phyloP scores from a whole-genome alignment of 352 stramenopile species.

The Pythium sukuiense region DNA sequence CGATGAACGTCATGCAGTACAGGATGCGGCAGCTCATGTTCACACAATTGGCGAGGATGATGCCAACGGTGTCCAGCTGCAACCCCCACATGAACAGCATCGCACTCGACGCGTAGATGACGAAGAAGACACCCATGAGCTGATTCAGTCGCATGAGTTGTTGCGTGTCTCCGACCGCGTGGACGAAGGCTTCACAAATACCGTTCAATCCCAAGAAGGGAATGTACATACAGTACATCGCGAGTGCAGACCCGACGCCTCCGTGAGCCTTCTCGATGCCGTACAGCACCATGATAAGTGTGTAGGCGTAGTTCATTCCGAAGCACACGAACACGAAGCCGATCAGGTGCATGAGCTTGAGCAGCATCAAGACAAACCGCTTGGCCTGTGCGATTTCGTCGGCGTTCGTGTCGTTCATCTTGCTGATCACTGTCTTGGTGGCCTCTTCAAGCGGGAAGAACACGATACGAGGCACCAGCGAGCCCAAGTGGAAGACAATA shows the following conservation, averaged over 20 bases:
- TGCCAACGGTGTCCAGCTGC: conserved; percentile 56
- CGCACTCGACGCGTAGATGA: conserved; percentile 61
- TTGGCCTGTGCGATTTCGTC: conserved; percentile 34
- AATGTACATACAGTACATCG: conserved; percentile 94
- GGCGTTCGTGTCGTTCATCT: conserved; percentile 53
- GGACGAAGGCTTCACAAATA: conserved; percentile 96
- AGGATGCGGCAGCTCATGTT: conserved; percentile 86
- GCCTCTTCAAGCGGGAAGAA: conserved; percentile 97
- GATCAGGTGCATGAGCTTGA: conserved; percentile 85
- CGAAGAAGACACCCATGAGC: conserved; percentile 79
- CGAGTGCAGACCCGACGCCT: conserved; percentile 55
- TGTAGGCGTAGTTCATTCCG: conserved; percentile 77
- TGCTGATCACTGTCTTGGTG: conserved; percentile 94
- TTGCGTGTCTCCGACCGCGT: conserved; percentile 73
- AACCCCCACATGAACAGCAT: conserved; percentile 67
- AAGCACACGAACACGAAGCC: conserved; percentile 87
- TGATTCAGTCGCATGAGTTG: conserved; percentile 83
- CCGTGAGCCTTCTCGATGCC: conserved; percentile 64
- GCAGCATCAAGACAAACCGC: conserved; percentile 64
- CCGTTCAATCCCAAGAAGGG: conserved; percentile 95
- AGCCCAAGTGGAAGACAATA: conserved; percentile 94
- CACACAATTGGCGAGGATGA: conserved; percentile 87
- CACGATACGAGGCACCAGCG: conserved; percentile 93
- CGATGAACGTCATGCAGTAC: conserved; percentile 79
- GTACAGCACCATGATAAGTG: conserved; percentile 79